phyloP scores from a whole-genome alignment of 345 rosid species.

The Sisymbrium irio region DNA sequence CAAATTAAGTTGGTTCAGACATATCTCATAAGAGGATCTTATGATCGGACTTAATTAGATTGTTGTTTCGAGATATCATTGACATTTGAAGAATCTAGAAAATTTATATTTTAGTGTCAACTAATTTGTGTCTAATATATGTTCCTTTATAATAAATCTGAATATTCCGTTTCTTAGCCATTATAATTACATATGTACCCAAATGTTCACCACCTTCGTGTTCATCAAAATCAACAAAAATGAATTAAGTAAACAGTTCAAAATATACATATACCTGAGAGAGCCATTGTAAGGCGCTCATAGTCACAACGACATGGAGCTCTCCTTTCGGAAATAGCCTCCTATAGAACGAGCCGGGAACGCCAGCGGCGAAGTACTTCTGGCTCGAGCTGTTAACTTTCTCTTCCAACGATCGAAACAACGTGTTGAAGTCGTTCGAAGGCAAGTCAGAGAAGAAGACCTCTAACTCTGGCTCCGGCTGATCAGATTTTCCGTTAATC shows the following conservation, averaged over 20 bases:
- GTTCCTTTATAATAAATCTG: not conserved
- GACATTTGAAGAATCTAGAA: not conserved
- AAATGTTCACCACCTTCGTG: not conserved
- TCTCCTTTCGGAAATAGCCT: constrained; percentile 49
- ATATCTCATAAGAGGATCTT: not conserved
- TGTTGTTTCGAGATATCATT: not conserved
- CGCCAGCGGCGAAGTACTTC: constrained; percentile 47
- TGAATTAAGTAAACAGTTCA: not conserved
- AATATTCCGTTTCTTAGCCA: not conserved
- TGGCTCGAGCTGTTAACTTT: constrained; percentile 2
- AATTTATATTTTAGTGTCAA: not conserved
- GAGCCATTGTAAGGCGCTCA: constrained; percentile 61
- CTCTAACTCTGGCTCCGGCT: constrained; percentile 40
- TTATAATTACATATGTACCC: not conserved
- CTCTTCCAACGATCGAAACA: constrained; percentile 32
- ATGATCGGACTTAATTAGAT: not conserved
- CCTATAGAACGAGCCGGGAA: constrained; percentile 51
- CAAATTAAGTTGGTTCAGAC: not conserved
- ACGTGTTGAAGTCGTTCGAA: constrained; percentile 50
- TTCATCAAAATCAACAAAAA: not conserved
- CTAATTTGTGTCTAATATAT: not conserved
- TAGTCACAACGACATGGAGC: constrained; percentile 52
- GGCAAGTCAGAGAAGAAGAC: constrained; percentile 53
- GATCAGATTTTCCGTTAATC: not conserved
- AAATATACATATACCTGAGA: constrained; percentile 37